Evolutionary conservation across 257 asterid genomes (phyloP).

Genomic region (Henckelia pumila): DNA sequence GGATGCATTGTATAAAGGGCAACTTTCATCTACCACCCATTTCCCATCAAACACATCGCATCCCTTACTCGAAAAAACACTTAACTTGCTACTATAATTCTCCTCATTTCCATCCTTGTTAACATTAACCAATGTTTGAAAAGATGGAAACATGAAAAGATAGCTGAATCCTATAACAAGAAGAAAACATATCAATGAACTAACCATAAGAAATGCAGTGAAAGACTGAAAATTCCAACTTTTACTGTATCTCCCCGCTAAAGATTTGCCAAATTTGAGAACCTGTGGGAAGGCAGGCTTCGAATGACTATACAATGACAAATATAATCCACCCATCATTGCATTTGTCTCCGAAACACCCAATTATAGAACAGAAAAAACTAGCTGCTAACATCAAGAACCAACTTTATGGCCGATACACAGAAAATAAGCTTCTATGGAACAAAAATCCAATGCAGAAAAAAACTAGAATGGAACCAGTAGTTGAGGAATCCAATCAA

Average conservation of each 20-base stretch:
- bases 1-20: slow-evolving; percentile 79
- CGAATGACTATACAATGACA: slow-evolving; percentile 34
- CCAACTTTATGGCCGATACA: slow-evolving; percentile 21
- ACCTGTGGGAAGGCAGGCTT: slow-evolving; percentile 37
- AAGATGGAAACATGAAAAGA: slow-evolving; percentile 47
- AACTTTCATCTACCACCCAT: slow-evolving; percentile 75
- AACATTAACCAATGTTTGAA: slow-evolving; percentile 37
- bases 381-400: slow-evolving; percentile 30
- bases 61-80: slow-evolving; percentile 27
- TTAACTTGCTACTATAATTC: slow-evolving; percentile 20
- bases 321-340: slow-evolving; percentile 37
- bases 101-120: slow-evolving; percentile 22
- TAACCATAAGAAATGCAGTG: slow-evolving; percentile 51
- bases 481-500: slow-evolving; percentile 20
- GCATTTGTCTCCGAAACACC: slow-evolving; percentile 27
- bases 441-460: slow-evolving; percentile 19
- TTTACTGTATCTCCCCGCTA: slow-evolving; percentile 40
- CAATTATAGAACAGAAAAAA: slow-evolving; percentile 19
- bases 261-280: slow-evolving; percentile 42
- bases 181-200: slow-evolving; percentile 59
- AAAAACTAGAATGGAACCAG: neutral
- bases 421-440: slow-evolving; percentile 20
- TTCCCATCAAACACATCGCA: slow-evolving; percentile 81
- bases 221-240: slow-evolving; percentile 57
- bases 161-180: slow-evolving; percentile 64